These are phyloP conservation scores for Tieghemiomyces parasiticus DNA, from an alignment of 192 early-diverging fungal genomes.

Conservation along the genomic window DNA sequence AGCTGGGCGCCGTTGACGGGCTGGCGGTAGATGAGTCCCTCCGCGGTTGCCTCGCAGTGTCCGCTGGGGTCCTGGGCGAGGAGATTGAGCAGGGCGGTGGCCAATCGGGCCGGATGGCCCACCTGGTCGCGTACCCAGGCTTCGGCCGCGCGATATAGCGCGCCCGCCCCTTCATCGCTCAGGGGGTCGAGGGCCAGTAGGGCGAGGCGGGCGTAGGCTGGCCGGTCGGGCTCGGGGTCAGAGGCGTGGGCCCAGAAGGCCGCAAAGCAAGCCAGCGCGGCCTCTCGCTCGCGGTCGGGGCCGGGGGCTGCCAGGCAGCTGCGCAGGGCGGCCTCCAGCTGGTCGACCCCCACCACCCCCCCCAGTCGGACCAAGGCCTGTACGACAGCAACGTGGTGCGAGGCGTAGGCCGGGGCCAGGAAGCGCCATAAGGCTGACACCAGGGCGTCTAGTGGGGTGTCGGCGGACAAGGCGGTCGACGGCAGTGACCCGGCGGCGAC, in stretches of 20 bases:
- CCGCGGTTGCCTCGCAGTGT: too few species aligned
- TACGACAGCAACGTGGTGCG: conserved; percentile 41
- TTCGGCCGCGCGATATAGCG: conserved; percentile 12
- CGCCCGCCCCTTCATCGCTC: conserved; percentile 9
- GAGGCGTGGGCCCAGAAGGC: conserved; percentile 54
- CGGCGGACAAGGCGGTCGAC: background rate
- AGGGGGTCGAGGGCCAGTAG: conserved; percentile 59
- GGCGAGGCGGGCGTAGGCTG: conserved; percentile 55
- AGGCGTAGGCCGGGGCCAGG: conserved; percentile 33
- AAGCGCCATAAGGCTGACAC: conserved; percentile 46
- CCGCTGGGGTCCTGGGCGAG: conserved; percentile 29
- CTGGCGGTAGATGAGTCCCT: conserved; percentile 33
- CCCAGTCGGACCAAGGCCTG: conserved; percentile 52
- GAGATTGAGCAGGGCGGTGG: conserved; percentile 16
- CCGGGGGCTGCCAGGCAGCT: conserved; percentile 12
- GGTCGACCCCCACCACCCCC: conserved; percentile 29
- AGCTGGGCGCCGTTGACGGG: conserved; percentile 53
- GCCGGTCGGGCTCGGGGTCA: conserved; percentile 14
- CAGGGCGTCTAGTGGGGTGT: conserved; percentile 12
- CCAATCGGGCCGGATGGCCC: conserved; percentile 18
- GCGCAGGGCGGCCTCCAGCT: conserved; percentile 46
- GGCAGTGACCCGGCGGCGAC: background rate
- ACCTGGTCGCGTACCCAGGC: conserved; percentile 9
- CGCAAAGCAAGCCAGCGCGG: conserved; percentile 33
- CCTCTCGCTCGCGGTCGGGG: background rate